phyloP scores from a whole-genome alignment of 2,329 filamentous ascomycete species.

The Phyllosticta ampelicida region DNA sequence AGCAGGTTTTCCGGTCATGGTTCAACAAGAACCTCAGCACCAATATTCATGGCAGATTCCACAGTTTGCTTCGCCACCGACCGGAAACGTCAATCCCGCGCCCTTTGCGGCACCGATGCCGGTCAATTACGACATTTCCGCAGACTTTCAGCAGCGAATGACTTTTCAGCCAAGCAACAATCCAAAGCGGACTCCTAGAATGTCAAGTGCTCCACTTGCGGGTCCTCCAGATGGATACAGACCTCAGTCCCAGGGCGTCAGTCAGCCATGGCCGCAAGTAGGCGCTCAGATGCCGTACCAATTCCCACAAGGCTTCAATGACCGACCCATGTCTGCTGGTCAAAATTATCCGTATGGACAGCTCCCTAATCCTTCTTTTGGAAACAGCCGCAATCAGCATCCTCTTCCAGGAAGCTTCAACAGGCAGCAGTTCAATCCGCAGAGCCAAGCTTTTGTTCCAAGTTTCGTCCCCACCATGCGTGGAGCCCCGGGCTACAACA shows the following conservation, averaged over 20 bases:
- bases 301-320: slow-evolving; percentile 19
- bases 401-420: slow-evolving; percentile 77
- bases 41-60: slow-evolving; percentile 26
- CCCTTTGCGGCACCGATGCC: slow-evolving; percentile 17
- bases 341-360: slow-evolving; percentile 64
- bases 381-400: slow-evolving; percentile 65
- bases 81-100: slow-evolving; percentile 9
- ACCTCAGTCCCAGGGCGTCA: slow-evolving; percentile 21
- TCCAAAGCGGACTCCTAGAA: slow-evolving; percentile 28
- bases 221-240: slow-evolving; percentile 19
- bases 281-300: slow-evolving; percentile 18
- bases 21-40: slow-evolving; percentile 26
- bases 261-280: slow-evolving; percentile 21
- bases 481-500: slow-evolving; percentile 16
- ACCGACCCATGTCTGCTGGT: slow-evolving; percentile 26
- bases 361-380: slow-evolving; percentile 53
- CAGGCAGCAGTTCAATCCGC: slow-evolving; percentile 82
- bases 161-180: slow-evolving; percentile 30
- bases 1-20: slow-evolving; percentile 23
- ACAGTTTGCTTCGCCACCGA: slow-evolving; percentile 15
- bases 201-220: slow-evolving; percentile 25
- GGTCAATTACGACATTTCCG: slow-evolving; percentile 33
- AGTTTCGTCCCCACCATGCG: slow-evolving; percentile 32
- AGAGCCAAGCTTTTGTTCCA: slow-evolving; percentile 86
- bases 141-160: slow-evolving; percentile 38